Percentiles rank a stretch among this genome's conserved stretches.
Conservation (phyloP, 192 early-diverging fungal genomes). For the Glomus cerebriforme region DNA sequence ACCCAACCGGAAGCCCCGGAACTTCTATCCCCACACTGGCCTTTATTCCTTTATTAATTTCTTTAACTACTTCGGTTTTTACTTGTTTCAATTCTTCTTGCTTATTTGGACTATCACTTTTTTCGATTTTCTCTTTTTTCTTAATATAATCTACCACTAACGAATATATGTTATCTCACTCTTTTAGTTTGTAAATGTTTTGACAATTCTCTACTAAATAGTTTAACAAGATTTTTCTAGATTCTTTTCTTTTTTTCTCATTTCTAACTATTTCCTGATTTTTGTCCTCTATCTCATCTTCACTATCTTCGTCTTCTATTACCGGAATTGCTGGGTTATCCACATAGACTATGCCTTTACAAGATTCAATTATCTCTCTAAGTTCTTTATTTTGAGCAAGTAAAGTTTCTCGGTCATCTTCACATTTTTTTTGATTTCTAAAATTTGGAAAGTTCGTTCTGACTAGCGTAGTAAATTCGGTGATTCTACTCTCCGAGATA, state of each 20-base stretch:
- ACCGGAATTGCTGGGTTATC: conserved; percentile 15
- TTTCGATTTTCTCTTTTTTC: no score
- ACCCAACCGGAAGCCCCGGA: no score
- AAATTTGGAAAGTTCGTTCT: conserved; percentile 15
- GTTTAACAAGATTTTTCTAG: no score
- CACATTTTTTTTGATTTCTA: neutral
- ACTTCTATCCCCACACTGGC: neutral
- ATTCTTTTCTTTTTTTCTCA: neutral
- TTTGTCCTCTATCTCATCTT: neutral
- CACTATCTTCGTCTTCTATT: neutral
- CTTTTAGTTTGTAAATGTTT: neutral
- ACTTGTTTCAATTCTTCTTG: no score
- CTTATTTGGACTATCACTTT: no score
- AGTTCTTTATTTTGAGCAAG: conserved; percentile 1
- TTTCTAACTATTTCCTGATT: no score
- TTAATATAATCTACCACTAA: no score
- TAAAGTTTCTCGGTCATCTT: neutral
- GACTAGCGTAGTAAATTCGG: conserved; percentile 21
- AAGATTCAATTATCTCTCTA: conserved; percentile 15
- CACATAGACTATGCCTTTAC: conserved; percentile 10
- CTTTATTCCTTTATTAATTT: no score
- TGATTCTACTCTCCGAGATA: conserved; percentile 9
- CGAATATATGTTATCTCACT: no score
- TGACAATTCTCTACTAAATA: no score
- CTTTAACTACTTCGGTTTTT: no score